Percentiles rank a stretch among this genome's conserved stretches.
phyloP scores from a whole-genome alignment of 73 alveolate species.

The Urostyla sp. region DNA sequence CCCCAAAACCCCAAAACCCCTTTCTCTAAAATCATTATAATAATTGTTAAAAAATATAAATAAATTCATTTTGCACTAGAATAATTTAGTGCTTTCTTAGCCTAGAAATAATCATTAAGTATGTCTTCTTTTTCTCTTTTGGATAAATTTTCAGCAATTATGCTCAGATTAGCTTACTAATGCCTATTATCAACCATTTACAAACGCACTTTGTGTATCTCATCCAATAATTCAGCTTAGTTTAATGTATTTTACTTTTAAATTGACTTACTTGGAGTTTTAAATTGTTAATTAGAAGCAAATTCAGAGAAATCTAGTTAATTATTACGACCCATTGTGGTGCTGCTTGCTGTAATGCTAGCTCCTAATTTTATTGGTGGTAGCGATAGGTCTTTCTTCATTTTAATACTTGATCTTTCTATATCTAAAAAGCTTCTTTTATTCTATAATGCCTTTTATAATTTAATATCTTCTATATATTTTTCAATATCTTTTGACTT shows the following conservation, averaged over 20 bases:
- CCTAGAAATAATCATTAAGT: conserved; percentile 1
- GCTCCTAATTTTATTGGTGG: conserved; percentile 30
- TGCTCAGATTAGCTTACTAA: too few relatives aligned
- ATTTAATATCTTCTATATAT: conserved; percentile 16
- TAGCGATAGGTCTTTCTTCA: conserved; percentile 9
- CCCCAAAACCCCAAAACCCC: too few relatives aligned
- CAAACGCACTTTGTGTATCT: conserved; percentile 20
- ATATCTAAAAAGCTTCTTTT: conserved; percentile 8
- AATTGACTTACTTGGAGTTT: not conserved
- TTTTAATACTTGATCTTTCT: not conserved
- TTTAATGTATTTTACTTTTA: not conserved
- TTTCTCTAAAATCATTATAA: not conserved
- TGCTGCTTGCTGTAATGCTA: not conserved
- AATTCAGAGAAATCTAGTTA: not conserved
- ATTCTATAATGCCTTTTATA: not conserved
- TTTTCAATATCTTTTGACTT: not conserved
- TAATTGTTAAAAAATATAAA: too few relatives aligned
- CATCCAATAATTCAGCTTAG: conserved; percentile 3
- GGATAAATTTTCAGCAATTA: conserved; percentile 13
- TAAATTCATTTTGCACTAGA: too few relatives aligned
- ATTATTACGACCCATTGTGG: not conserved
- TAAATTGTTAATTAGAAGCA: not conserved
- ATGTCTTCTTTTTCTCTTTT: conserved; percentile 35
- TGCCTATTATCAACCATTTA: conserved; percentile 7
- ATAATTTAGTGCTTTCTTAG: conserved; percentile 13